phyloP scores from a whole-genome alignment of 495 filamentous ascomycete genomes.

The Aspergillus ostianus region DNA sequence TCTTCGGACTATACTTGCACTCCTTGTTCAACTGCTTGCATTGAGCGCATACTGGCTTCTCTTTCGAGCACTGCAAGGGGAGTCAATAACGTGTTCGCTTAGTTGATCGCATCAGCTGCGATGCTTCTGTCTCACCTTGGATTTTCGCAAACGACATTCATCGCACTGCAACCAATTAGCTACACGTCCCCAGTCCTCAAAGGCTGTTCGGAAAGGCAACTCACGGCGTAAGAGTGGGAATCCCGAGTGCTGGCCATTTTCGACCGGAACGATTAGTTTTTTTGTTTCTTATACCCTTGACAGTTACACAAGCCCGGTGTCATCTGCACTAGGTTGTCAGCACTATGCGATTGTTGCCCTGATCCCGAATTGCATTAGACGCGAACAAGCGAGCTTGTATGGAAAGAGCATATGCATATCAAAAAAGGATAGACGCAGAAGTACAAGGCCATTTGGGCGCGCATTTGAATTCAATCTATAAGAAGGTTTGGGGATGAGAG shows the following conservation, averaged over 20 bases:
- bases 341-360: not conserved
- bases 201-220: constrained; percentile 15
- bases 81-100: constrained; percentile 7
- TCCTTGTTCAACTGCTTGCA: constrained; percentile 45
- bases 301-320: constrained; percentile 35
- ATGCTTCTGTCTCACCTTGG: constrained; percentile 34
- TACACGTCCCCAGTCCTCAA: not conserved
- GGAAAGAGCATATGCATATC: not conserved
- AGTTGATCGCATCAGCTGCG: not conserved
- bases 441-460: not conserved
- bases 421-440: not conserved
- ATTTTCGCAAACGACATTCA: constrained; percentile 50
- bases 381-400: constrained; percentile 5
- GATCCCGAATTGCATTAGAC: not conserved
- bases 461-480: not conserved
- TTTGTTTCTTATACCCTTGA: constrained; percentile 19
- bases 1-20: constrained; percentile 51
- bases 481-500: not conserved
- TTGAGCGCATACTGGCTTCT: constrained; percentile 44
- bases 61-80: constrained; percentile 45
- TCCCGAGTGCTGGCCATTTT: constrained; percentile 49
- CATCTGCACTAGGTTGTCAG: constrained; percentile 37
- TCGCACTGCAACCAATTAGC: constrained; percentile 38
- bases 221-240: constrained; percentile 49
- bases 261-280: constrained; percentile 26